Evolutionary conservation across 192 early-diverging fungal species (phyloP).

Genomic region (Funneliformis mosseae): DNA sequence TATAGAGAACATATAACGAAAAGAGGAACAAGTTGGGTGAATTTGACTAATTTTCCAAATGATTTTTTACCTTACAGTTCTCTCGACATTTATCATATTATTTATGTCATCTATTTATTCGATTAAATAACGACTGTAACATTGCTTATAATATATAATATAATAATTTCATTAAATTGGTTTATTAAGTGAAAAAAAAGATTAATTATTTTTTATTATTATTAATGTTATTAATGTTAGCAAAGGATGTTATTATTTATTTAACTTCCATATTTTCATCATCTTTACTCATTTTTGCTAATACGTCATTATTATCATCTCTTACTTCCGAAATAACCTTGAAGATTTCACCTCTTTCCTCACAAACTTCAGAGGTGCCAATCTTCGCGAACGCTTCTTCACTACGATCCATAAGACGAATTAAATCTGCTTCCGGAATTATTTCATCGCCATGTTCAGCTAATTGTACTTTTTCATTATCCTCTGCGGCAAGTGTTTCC

Average conservation of each 20-base stretch:
- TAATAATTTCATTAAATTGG: neutral
- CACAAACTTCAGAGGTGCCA: constrained; percentile 1
- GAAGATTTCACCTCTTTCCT: constrained; percentile 43
- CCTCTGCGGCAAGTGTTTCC: constrained; percentile 72
- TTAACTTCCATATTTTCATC: neutral
- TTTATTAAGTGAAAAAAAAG: neutral
- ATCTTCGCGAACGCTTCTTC: constrained; percentile 45
- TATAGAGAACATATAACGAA: neutral
- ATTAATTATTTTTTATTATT: neutral
- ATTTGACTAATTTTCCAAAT: neutral
- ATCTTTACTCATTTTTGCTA: constrained; percentile 36
- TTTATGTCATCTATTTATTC: no score
- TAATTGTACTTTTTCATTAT: constrained; percentile 65
- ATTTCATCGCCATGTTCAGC: constrained; percentile 58
- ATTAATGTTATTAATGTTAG: neutral
- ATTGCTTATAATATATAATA: neutral
- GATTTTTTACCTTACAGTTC: neutral
- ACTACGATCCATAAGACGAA: constrained; percentile 58
- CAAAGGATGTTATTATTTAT: neutral
- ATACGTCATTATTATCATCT: constrained; percentile 54
- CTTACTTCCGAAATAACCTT: constrained; percentile 50
- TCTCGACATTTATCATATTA: neutral
- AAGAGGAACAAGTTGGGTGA: neutral
- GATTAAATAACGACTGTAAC: no score
- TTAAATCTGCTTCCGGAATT: constrained; percentile 60